phyloP scores from a whole-genome alignment of 139 green algal species.

The Chlamydomonas applanata region DNA sequence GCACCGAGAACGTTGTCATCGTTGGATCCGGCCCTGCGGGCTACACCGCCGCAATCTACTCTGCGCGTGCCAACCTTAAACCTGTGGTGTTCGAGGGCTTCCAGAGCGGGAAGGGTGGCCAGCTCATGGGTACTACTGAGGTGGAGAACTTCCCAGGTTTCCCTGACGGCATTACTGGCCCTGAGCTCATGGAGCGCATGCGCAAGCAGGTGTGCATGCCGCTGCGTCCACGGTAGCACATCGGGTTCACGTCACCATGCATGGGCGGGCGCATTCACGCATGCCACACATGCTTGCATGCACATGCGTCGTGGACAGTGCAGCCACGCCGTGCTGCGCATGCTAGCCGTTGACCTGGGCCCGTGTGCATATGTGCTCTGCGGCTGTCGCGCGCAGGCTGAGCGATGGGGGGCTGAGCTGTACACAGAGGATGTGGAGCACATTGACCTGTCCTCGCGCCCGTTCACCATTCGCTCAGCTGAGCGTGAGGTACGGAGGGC shows the following conservation, averaged over 20 bases:
- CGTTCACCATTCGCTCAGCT: slow-evolving; percentile 71
- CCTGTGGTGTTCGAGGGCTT: slow-evolving; percentile 94
- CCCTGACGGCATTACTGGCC: slow-evolving; percentile 94
- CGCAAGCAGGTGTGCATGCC: slow-evolving; percentile 68
- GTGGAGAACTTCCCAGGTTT: slow-evolving; percentile 96
- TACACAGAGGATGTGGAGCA: slow-evolving; percentile 91
- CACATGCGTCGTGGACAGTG: no score
- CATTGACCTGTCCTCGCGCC: slow-evolving; percentile 78
- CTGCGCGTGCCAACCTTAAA: slow-evolving; percentile 86
- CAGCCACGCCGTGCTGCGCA: no score
- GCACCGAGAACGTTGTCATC: slow-evolving; percentile 77
- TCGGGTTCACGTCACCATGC: no score
- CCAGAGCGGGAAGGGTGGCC: slow-evolving; percentile 84
- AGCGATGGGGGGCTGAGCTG: slow-evolving; percentile 90
- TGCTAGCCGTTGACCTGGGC: neutral
- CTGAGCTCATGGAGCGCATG: slow-evolving; percentile 98
- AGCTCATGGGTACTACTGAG: slow-evolving; percentile 97
- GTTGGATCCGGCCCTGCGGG: slow-evolving; percentile 84
- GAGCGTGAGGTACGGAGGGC: slow-evolving; percentile 57
- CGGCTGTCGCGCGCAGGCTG: slow-evolving; percentile 78
- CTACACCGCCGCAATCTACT: slow-evolving; percentile 94
- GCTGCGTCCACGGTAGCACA: no score
- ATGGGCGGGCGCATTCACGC: slow-evolving; percentile 2
- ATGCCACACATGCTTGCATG: no score
- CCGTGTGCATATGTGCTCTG: neutral